Percentiles rank a stretch among this genome's conserved stretches.
Evolutionary conservation across 2,329 filamentous ascomycete genomes (phyloP).

Genomic region (Cladorrhinum sp.): DNA sequence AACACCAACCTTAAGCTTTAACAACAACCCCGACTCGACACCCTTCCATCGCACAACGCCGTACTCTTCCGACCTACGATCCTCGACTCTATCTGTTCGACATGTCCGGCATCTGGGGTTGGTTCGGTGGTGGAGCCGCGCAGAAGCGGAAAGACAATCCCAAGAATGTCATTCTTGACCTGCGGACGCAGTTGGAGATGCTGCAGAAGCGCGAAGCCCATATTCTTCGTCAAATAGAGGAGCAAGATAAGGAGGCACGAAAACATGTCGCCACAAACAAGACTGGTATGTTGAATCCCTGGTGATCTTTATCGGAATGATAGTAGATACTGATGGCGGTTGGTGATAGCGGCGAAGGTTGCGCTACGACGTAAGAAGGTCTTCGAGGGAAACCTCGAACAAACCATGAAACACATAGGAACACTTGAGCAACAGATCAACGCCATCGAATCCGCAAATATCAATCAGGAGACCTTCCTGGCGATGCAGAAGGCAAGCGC

Average conservation of each 20-base stretch:
- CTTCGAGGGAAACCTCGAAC: conserved; percentile 86
- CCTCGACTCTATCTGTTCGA: conserved; percentile 8
- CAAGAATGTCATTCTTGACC: conserved; percentile 90
- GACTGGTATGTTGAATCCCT: conserved; percentile 60
- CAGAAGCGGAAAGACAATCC: conserved; percentile 89
- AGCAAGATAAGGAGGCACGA: conserved; percentile 83
- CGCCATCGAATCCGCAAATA: conserved; percentile 95
- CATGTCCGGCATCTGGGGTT: conserved; percentile 74
- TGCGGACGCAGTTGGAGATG: conserved; percentile 93
- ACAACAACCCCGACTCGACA: conserved; percentile 1
- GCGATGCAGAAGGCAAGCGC: conserved; percentile 89
- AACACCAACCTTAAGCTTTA: conserved; percentile 6
- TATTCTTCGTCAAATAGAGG: conserved; percentile 84
- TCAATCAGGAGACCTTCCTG: conserved; percentile 92
- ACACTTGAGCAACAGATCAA: conserved; percentile 95
- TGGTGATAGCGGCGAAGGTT: conserved; percentile 72
- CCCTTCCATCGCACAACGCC: background rate
- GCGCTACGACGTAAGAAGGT: conserved; percentile 92
- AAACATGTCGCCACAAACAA: conserved; percentile 91
- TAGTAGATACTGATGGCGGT: conserved; percentile 21
- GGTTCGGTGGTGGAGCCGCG: conserved; percentile 82
- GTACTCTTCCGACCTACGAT: background rate
- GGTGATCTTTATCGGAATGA: background rate
- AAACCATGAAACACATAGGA: conserved; percentile 83
- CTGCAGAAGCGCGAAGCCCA: conserved; percentile 94